Percentiles rank a stretch among this genome's conserved stretches.
Conservation (phyloP, 495 filamentous ascomycete genomes). For the Corynascus novoguineensis region DNA sequence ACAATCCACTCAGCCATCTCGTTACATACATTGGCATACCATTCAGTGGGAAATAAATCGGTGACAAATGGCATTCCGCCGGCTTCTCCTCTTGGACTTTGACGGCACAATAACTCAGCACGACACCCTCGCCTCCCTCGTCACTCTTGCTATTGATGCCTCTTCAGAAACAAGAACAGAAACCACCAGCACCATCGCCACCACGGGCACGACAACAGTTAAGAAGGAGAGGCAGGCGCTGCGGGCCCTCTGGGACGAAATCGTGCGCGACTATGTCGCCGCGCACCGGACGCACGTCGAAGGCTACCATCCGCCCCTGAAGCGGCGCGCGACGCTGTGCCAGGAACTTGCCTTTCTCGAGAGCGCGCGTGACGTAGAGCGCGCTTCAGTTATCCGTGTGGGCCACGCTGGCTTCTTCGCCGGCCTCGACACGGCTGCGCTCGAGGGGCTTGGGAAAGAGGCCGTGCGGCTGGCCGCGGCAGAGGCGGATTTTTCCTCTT, state of each 20-base stretch:
- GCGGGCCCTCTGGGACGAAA: constrained; percentile 26
- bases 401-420: constrained; percentile 32
- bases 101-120: constrained; percentile 45
- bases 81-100: constrained; percentile 45
- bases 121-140: constrained; percentile 29
- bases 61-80: constrained; percentile 32
- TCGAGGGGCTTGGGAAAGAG: constrained; percentile 25
- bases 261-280: constrained; percentile 34
- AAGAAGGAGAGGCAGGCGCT: no score
- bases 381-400: constrained; percentile 30
- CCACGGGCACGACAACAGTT: background rate
- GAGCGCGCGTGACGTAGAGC: constrained; percentile 34
- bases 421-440: constrained; percentile 15
- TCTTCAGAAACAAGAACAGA: background rate
- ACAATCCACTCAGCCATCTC: no score
- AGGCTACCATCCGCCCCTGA: constrained; percentile 24
- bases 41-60: no score
- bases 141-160: constrained; percentile 11
- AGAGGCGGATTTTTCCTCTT: background rate
- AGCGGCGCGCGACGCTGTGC: constrained; percentile 17
- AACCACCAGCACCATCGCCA: constrained; percentile 3
- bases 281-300: constrained; percentile 31
- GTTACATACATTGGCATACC: no score
- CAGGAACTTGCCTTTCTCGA: constrained; percentile 37
- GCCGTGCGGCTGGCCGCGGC: constrained; percentile 15